phyloP scores from a whole-genome alignment of 2,329 filamentous ascomycete genomes.

The Aspergillus terreus region DNA sequence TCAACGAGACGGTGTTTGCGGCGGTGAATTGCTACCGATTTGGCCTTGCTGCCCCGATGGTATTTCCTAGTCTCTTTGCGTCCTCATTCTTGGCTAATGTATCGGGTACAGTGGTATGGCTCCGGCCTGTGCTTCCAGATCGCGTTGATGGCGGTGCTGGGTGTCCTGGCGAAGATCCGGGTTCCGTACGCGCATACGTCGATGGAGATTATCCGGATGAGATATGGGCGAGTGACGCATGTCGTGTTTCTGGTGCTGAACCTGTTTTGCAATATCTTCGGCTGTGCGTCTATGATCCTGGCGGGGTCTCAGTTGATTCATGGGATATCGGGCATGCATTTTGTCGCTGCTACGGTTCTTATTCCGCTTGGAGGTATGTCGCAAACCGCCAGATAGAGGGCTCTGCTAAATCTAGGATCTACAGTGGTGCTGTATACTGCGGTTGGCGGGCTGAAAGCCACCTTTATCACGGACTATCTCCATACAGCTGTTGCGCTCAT shows the following conservation, averaged over 20 bases:
- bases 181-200: conserved; percentile 51
- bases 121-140: conserved; percentile 47
- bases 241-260: conserved; percentile 42
- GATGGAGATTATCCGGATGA: conserved; percentile 47
- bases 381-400: too few relatives aligned
- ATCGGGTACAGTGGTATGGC: conserved; percentile 30
- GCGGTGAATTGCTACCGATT: conserved; percentile 33
- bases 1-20: conserved; percentile 35
- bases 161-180: conserved; percentile 48
- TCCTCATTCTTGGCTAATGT: not conserved
- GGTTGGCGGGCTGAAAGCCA: conserved; percentile 48
- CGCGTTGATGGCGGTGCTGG: conserved; percentile 48
- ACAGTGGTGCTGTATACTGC: conserved; percentile 47
- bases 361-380: conserved; percentile 44
- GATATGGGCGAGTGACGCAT: conserved; percentile 45
- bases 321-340: conserved; percentile 48
- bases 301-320: conserved; percentile 44
- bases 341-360: conserved; percentile 45
- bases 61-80: conserved; percentile 5
- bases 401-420: too few relatives aligned
- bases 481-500: conserved; percentile 49
- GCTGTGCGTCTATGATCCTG: conserved; percentile 46
- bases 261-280: conserved; percentile 43
- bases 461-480: conserved; percentile 48
- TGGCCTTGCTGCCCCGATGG: conserved; percentile 34